These are phyloP conservation scores for Saccharomyces cerevisiae DNA, from an alignment of 805 yeast species.

Conservation along the genomic window DNA sequence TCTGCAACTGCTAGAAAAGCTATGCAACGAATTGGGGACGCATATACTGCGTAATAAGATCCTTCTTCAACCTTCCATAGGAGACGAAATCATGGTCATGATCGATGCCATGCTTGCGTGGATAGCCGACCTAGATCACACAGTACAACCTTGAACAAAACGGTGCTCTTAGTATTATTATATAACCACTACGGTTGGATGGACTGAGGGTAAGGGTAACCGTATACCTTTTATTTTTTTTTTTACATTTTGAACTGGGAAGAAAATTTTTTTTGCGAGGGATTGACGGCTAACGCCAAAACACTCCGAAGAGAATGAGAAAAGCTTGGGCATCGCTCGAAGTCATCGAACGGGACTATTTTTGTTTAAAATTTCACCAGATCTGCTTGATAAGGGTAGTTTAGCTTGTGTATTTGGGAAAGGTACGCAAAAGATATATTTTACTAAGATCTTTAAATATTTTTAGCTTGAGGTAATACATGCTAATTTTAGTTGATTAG, in stretches of 20 bases:
- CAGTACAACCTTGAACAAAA: background rate
- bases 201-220: background rate
- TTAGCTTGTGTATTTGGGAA: background rate
- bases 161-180: background rate
- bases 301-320: background rate
- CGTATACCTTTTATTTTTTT: background rate
- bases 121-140: conserved; percentile 6
- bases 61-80: conserved; percentile 16
- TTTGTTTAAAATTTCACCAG: background rate
- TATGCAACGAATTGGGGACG: conserved; percentile 19
- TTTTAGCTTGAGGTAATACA: background rate
- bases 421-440: background rate
- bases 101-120: conserved; percentile 16
- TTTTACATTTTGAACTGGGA: background rate
- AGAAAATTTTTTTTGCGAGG: background rate
- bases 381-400: background rate
- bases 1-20: conserved; percentile 37
- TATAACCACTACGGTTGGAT: background rate
- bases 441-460: background rate
- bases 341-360: background rate
- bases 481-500: background rate
- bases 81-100: conserved; percentile 15
- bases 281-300: background rate
- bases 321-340: background rate
- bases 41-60: conserved; percentile 18